Evolutionary conservation across 108 stramenopile species (phyloP), one percentile per base, ranked within the genome.

Genomic region (Conticribra weissflogii): DNA sequence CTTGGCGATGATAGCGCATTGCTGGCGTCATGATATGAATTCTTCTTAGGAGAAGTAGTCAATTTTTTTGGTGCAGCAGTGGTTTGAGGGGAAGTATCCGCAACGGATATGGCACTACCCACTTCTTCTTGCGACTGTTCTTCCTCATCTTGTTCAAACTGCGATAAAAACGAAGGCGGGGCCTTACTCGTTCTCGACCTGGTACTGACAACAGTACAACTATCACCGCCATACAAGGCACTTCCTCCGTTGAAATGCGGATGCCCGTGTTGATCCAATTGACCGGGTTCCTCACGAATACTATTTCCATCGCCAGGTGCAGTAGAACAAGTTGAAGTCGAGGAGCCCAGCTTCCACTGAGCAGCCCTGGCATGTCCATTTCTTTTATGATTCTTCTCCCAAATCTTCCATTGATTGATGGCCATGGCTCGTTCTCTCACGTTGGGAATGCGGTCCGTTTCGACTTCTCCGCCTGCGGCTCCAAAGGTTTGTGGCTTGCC

Each of bases 361-460:
- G 53, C 30, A 44, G 71, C 71, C 17, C 54, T 19, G 27, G 51
- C 51, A 46, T 55, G 61, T 44, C 70, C 70, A 62, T 71, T 62
- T 25, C 32, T 55, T 9, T 58, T 22, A 5, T 62, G 51, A 32
- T 29, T 48, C 5, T 41, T 41, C 34, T 71, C 59, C 50, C 51
- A 36, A 47, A 62, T 71, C 59, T 71, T 60, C 70, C 58, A 71
- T 46, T 34, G 7, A 2, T 46, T 59, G 18, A 72, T 55, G 12
- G 71, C 71, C 52, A 27, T 9, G n/a, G 71, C 71, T 19, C 61
- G 71, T 31, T 72, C 61, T 8, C 60, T 54, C 21, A 72, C 71
- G 29, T 62, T 62, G 25, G 61, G 71, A 50, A 72, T 72, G 61
- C 63, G 60, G 22, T 28, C 15, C 18, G 31, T 30, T 5, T 62